Evolutionary conservation across 2,329 filamentous ascomycete genomes (phyloP).

Genomic region (Cyphellophora europaea): DNA sequence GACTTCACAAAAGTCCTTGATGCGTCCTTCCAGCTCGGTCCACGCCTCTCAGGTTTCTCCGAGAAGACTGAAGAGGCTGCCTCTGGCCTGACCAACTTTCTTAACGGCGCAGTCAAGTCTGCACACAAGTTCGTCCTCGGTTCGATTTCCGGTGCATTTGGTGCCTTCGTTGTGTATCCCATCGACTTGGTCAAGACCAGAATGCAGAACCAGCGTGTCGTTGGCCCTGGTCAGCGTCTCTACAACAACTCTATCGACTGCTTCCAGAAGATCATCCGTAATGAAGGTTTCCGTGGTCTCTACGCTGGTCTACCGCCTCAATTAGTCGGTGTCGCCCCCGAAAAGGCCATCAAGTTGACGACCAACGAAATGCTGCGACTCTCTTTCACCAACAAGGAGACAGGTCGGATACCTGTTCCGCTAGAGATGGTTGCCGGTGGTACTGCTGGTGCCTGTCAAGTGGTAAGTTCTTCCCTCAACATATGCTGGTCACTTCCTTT

Average conservation of each 20-base stretch:
- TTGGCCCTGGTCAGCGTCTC: slow-evolving; percentile 71
- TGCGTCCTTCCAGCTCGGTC: slow-evolving; percentile 73
- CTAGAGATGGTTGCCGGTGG: slow-evolving; percentile 82
- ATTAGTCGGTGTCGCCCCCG: slow-evolving; percentile 93
- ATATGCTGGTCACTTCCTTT: not conserved
- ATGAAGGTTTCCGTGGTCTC: slow-evolving; percentile 80
- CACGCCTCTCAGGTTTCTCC: slow-evolving; percentile 31
- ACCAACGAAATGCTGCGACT: slow-evolving; percentile 89
- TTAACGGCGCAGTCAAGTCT: slow-evolving; percentile 63
- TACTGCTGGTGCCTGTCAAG: slow-evolving; percentile 85
- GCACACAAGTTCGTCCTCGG: slow-evolving; percentile 85
- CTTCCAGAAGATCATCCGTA: slow-evolving; percentile 81
- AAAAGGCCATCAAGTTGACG: slow-evolving; percentile 98
- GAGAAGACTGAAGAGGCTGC: slow-evolving; percentile 37
- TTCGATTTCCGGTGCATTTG: slow-evolving; percentile 86
- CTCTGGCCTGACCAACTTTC: slow-evolving; percentile 45
- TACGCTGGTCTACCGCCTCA: slow-evolving; percentile 95
- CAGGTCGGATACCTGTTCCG: slow-evolving; percentile 59
- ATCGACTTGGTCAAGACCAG: slow-evolving; percentile 98
- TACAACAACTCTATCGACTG: slow-evolving; percentile 99
- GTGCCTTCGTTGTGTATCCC: slow-evolving; percentile 98
- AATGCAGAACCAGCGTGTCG: slow-evolving; percentile 90
- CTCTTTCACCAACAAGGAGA: slow-evolving; percentile 63
- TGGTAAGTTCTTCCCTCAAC: slow-evolving; percentile 57
- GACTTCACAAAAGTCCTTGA: slow-evolving; percentile 96